phyloP scores from a whole-genome alignment of 1,284 basidiomycete species.

The Fomitopsis pinicola region DNA sequence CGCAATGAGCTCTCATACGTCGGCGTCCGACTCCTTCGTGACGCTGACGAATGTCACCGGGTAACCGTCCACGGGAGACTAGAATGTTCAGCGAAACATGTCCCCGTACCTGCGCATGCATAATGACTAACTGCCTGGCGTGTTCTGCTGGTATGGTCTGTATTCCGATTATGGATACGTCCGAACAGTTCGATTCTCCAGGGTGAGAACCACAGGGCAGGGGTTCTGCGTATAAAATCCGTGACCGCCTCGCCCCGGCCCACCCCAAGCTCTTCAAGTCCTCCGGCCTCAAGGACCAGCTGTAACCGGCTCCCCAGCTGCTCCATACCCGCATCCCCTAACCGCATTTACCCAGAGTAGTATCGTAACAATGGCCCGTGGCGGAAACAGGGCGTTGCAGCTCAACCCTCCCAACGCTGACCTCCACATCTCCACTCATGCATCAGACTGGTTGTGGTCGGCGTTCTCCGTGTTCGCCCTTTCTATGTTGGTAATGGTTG shows the following conservation, averaged over 20 bases:
- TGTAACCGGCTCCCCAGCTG: background rate
- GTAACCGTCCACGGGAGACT: background rate
- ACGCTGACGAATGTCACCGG: background rate
- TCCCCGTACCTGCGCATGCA: background rate
- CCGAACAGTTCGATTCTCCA: background rate
- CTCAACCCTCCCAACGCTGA: slow-evolving; percentile 37
- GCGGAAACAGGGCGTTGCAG: slow-evolving; percentile 22
- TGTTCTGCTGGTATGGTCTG: background rate
- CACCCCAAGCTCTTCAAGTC: slow-evolving; percentile 4
- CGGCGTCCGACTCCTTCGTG: background rate
- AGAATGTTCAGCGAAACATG: slow-evolving; percentile 6
- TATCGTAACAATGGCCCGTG: slow-evolving; percentile 12
- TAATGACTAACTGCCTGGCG: background rate
- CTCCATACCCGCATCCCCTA: background rate
- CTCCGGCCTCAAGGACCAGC: slow-evolving; percentile 1
- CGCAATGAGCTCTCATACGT: background rate
- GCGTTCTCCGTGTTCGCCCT: slow-evolving; percentile 48
- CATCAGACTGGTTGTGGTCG: slow-evolving; percentile 52
- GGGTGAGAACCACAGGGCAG: background rate
- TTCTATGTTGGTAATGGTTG: slow-evolving; percentile 33
- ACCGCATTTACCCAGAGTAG: background rate
- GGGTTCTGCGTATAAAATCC: slow-evolving; percentile 1
- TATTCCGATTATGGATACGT: background rate
- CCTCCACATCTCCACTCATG: slow-evolving; percentile 35
- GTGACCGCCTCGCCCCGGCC: background rate